phyloP scores from a whole-genome alignment of 1,284 basidiomycete species.

The Pholiota adiposa region DNA sequence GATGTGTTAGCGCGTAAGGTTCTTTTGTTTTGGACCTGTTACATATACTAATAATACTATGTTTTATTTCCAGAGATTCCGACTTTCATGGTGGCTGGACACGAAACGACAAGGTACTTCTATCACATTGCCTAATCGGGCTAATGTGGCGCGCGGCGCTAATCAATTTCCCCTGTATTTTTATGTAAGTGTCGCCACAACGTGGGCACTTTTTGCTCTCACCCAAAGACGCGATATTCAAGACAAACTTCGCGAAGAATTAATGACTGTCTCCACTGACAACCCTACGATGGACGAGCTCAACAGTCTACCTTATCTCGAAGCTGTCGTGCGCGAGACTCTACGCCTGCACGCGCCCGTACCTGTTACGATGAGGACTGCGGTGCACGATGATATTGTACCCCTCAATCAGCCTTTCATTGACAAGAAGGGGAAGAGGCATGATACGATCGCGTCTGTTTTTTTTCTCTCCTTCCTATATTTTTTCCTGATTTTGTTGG shows the following conservation, averaged over 20 bases:
- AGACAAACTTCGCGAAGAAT: slow-evolving; percentile 70
- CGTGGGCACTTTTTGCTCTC: slow-evolving; percentile 71
- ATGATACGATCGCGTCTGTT: slow-evolving; percentile 38
- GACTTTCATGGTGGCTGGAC: slow-evolving; percentile 70
- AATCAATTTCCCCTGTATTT: background rate
- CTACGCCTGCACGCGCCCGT: slow-evolving; percentile 72
- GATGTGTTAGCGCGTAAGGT: slow-evolving; percentile 77
- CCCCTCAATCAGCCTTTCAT: slow-evolving; percentile 52
- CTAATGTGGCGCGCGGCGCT: background rate
- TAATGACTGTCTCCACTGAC: slow-evolving; percentile 52
- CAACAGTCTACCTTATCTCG: slow-evolving; percentile 61
- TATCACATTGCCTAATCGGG: no score
- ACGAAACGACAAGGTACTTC: slow-evolving; percentile 74
- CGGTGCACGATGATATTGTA: slow-evolving; percentile 58
- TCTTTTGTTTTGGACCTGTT: no score
- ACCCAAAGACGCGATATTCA: slow-evolving; percentile 60
- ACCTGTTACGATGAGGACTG: slow-evolving; percentile 52
- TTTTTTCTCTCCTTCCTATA: background rate
- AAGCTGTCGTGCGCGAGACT: slow-evolving; percentile 69
- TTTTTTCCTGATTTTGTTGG: background rate
- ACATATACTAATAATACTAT: background rate
- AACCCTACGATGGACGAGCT: slow-evolving; percentile 66
- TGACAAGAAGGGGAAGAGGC: slow-evolving; percentile 42
- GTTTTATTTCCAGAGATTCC: slow-evolving; percentile 49
- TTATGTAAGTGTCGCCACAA: slow-evolving; percentile 46